A percentile compares a stretch with the other conserved stretches of the same genome.
These are phyloP conservation scores for Saksenaea oblongispora DNA, from an alignment of 371 early-diverging fungal genomes.

Conservation along the genomic window DNA sequence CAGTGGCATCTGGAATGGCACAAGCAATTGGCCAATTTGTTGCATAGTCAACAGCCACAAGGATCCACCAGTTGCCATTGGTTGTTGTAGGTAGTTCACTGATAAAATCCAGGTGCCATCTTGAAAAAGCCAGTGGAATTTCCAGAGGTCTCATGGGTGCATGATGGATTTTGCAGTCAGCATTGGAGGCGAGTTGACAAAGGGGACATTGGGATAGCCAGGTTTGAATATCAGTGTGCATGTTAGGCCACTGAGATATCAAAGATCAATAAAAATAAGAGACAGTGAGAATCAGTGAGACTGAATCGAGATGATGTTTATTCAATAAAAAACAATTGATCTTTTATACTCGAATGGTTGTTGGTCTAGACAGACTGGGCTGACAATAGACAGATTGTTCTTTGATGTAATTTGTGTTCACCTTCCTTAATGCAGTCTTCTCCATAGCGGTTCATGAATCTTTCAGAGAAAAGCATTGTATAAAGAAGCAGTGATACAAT, in stretches of 20 bases:
- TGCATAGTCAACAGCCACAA: constrained; percentile 39
- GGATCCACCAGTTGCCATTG: constrained; percentile 15
- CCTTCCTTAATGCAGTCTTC: too few relatives aligned
- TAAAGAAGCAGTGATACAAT: too few relatives aligned
- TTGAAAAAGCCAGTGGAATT: constrained; percentile 7
- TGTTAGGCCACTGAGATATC: constrained; percentile 36
- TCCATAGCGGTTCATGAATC: too few relatives aligned
- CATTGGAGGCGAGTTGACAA: constrained; percentile 21
- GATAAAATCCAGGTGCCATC: constrained; percentile 33
- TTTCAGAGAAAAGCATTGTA: too few relatives aligned
- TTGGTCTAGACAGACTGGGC: too few relatives aligned
- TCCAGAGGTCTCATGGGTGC: constrained; percentile 12
- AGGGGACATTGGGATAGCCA: constrained; percentile 12
- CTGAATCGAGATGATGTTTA: too few relatives aligned
- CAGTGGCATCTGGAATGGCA: constrained; percentile 32
- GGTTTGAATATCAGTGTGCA: constrained; percentile 12
- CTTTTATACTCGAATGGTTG: too few relatives aligned
- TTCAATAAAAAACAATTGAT: too few relatives aligned
- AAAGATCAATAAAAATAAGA: too few relatives aligned
- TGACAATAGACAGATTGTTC: too few relatives aligned
- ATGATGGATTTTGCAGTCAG: constrained; percentile 8
- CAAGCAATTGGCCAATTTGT: constrained; percentile 40
- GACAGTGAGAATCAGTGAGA: too few relatives aligned
- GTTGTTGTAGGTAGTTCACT: constrained; percentile 18
- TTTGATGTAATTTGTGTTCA: too few relatives aligned